Evolutionary conservation across 1,139 yeast species (phyloP).

Genomic region (Yamadazyma epiphylla): DNA sequence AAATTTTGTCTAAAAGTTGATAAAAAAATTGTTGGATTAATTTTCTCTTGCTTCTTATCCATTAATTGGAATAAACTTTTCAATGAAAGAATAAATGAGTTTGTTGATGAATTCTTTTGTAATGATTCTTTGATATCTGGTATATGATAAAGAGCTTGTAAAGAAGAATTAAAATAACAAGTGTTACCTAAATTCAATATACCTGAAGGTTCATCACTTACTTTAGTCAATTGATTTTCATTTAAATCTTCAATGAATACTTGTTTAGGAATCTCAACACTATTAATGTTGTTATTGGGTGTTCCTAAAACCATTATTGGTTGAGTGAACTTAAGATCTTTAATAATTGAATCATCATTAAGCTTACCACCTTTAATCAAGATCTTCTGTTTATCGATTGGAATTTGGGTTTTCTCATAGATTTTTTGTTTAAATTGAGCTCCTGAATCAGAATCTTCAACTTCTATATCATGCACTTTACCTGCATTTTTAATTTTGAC

Average conservation of each 20-base stretch:
- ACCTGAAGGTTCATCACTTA: slow-evolving; percentile 68
- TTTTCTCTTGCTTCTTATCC: slow-evolving; percentile 43
- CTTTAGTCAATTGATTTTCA: slow-evolving; percentile 36
- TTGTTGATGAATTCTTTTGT: slow-evolving; percentile 10
- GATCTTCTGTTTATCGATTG: slow-evolving; percentile 84
- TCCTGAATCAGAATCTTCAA: slow-evolving; percentile 58
- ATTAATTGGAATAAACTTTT: slow-evolving; percentile 44
- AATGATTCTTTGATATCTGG: slow-evolving; percentile 50
- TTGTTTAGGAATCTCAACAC: slow-evolving; percentile 52
- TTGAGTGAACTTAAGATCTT: slow-evolving; percentile 53
- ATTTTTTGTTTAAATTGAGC: slow-evolving; percentile 69
- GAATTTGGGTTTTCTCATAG: slow-evolving; percentile 72
- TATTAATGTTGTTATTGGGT: slow-evolving; percentile 66
- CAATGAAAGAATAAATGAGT: slow-evolving; percentile 24
- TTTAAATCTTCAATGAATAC: slow-evolving; percentile 71
- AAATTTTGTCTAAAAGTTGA: slow-evolving; percentile 58
- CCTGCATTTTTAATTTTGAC: slow-evolving; percentile 75
- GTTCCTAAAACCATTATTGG: slow-evolving; percentile 90
- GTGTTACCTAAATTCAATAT: slow-evolving; percentile 88
- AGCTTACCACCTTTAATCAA: slow-evolving; percentile 87
- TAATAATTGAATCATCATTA: slow-evolving; percentile 52
- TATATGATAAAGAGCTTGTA: slow-evolving; percentile 73
- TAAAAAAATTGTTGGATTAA: slow-evolving; percentile 63
- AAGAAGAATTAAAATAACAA: slow-evolving; percentile 86
- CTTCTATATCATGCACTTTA: slow-evolving; percentile 66